A percentile compares a stretch with the other conserved stretches of the same genome.
Conservation (phyloP, 192 early-diverging fungal species). For the Mortierella hygrophila region DNA sequence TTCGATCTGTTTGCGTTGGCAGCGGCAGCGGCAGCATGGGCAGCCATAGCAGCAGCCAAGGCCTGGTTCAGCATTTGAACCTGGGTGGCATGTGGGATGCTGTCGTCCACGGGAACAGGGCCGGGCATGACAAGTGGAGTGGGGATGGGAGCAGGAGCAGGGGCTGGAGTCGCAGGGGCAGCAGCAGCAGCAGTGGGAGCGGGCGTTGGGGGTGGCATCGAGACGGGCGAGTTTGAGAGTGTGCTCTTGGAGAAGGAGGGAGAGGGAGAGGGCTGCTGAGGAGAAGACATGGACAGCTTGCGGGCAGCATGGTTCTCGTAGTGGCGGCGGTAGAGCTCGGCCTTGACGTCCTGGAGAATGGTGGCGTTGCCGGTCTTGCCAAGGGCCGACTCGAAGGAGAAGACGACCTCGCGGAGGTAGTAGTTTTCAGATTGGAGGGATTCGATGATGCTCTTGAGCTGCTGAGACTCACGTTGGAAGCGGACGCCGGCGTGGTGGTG, state of each 20-base stretch:
- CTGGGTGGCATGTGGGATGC: constrained; percentile 41
- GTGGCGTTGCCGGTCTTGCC: constrained; percentile 47
- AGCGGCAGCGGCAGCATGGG: constrained; percentile 21
- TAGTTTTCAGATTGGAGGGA: constrained; percentile 57
- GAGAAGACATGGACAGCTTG: constrained; percentile 34
- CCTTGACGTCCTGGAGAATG: constrained; percentile 52
- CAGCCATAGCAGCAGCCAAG: constrained; percentile 41
- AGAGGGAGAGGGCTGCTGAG: constrained; percentile 21
- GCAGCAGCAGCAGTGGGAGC: constrained; percentile 5
- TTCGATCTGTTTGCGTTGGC: not conserved
- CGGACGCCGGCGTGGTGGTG: constrained; percentile 57
- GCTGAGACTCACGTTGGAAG: constrained; percentile 54
- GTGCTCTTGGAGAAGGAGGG: constrained; percentile 9
- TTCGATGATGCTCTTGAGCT: constrained; percentile 53
- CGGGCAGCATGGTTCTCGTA: constrained; percentile 45
- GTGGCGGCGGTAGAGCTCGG: constrained; percentile 55
- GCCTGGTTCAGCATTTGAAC: constrained; percentile 54
- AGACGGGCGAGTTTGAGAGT: constrained; percentile 8
- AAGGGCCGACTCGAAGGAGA: constrained; percentile 60
- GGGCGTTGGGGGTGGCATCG: not conserved
- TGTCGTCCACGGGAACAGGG: constrained; percentile 42
- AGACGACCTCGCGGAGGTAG: constrained; percentile 60
- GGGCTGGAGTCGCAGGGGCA: not conserved
- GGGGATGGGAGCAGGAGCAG: not conserved
- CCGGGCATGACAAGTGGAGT: constrained; percentile 23